Conservation (phyloP, 495 filamentous ascomycete genomes). For the Penicillium argentinense region DNA sequence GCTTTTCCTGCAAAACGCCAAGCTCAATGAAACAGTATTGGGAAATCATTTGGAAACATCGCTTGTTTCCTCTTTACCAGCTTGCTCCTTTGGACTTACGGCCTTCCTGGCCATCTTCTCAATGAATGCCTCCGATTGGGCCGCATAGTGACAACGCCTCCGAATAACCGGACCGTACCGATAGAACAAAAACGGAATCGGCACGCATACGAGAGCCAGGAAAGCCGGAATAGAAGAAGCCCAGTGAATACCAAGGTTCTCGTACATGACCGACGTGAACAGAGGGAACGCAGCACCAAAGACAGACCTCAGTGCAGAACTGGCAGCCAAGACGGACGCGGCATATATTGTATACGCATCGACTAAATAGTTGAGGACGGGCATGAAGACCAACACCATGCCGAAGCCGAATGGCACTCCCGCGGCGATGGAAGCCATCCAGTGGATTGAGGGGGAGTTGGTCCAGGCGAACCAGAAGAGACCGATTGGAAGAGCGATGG, state of each 20-base stretch:
- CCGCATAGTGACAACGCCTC: conserved; percentile 61
- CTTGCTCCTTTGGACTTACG: too few relatives aligned
- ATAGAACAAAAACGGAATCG: conserved; percentile 68
- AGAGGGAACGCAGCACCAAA: conserved; percentile 74
- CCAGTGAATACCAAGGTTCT: conserved; percentile 67
- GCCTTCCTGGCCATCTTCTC: conserved; percentile 2
- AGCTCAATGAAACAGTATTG: too few relatives aligned
- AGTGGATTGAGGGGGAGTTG: conserved; percentile 58
- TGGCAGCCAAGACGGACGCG: conserved; percentile 66
- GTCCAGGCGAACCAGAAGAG: conserved; percentile 59
- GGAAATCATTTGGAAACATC: too few relatives aligned
- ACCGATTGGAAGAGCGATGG: conserved; percentile 22
- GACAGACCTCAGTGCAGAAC: conserved; percentile 52
- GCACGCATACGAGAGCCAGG: conserved; percentile 37
- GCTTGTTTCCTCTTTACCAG: too few relatives aligned
- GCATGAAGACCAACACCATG: conserved; percentile 61
- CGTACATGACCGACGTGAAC: conserved; percentile 67
- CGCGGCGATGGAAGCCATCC: conserved; percentile 55
- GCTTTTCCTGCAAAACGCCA: too few relatives aligned
- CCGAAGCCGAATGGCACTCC: conserved; percentile 62
- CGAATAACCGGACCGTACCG: conserved; percentile 61
- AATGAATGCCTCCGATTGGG: conserved; percentile 47
- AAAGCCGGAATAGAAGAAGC: conserved; percentile 47
- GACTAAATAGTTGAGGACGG: conserved; percentile 64
- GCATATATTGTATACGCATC: conserved; percentile 69